Evolutionary conservation across 352 stramenopile genomes (phyloP), one percentile per base, ranked within the genome.

Genomic region (Globisporangium solare): DNA sequence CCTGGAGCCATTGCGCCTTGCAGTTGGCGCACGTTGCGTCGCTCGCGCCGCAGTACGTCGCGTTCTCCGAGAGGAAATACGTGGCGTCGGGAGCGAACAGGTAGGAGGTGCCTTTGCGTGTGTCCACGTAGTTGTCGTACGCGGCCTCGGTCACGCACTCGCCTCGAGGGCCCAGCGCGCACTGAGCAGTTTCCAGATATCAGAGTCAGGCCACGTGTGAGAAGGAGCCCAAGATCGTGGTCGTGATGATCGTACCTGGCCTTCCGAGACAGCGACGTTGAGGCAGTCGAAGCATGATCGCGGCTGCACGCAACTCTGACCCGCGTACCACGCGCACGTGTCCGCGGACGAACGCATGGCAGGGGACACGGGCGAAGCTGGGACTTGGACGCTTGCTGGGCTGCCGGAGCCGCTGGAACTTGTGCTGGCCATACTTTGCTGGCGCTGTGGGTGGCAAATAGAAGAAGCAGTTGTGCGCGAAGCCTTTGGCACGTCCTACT

Each of bases 231-330:
- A 56, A 56, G 50, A 63, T 27, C 39, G 39, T 6, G 4, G 12
- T 13, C 39, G 17, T 15, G 13, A 43, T 27, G 32, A 17, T 54
- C 37, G n/a, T 37, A 53, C 35, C 20, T 56, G n/a, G 50, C 37
- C 37, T 18, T 20, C 32, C 32, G 37, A 18, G 6, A 56, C 50
- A 12, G 37, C 32, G n/a, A 17, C 21, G 8, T 73, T 73, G 7
- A 82, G 60, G 42, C 73, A 82, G 42, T 75, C 67, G 48, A 69
- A 73, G 56, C 73, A 82, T 40, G 67, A 70, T 6, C 73, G 70
- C 54, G 71, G 73, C 0, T 66, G 45, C 35, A 63, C 47, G 48
- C 72, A 81, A 18, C 37, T 24, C 57, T n/a, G 17, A 22, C 32
- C 57, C 17, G 15, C 31, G 17, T 35, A 22, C 57, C 57, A 63